A percentile compares a stretch with the other conserved stretches of the same genome.
These are phyloP conservation scores for Saccharomycopsis babjevae DNA, from an alignment of 805 yeast species.

Conservation along the genomic window DNA sequence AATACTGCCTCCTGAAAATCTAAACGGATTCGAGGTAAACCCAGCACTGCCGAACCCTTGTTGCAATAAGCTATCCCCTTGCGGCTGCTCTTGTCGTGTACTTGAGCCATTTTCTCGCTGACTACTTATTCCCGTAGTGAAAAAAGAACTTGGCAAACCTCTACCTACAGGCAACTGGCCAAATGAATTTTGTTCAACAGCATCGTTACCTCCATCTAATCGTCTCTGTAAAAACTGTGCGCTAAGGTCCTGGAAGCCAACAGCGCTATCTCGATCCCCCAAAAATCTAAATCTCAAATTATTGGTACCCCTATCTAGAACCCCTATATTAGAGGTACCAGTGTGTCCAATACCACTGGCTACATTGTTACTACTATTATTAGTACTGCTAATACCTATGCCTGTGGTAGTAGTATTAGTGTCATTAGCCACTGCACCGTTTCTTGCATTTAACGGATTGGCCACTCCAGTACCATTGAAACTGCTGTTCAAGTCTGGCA, in stretches of 20 bases:
- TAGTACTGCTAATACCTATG: neutral
- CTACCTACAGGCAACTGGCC: neutral
- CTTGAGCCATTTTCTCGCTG: neutral
- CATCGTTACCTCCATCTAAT: neutral
- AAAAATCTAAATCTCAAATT: neutral
- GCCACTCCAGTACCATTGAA: neutral
- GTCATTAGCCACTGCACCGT: neutral
- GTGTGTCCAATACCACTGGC: neutral
- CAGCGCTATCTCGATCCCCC: neutral
- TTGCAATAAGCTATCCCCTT: neutral
- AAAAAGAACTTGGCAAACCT: neutral
- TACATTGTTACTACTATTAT: neutral
- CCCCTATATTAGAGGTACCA: neutral
- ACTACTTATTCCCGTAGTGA: neutral
- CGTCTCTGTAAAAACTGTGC: neutral
- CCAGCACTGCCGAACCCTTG: neutral
- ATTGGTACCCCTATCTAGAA: neutral
- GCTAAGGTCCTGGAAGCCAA: neutral
- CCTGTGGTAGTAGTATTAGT: neutral
- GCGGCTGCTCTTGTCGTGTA: neutral
- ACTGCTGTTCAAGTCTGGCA: conserved; percentile 1
- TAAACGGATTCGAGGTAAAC: neutral
- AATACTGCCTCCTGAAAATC: neutral
- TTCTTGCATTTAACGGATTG: neutral
- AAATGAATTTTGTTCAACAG: neutral